A percentile compares a stretch with the other conserved stretches of the same genome.
These are phyloP conservation scores for Colletotrichum filicis DNA, from an alignment of 2,329 filamentous ascomycete species.

Conservation along the genomic window DNA sequence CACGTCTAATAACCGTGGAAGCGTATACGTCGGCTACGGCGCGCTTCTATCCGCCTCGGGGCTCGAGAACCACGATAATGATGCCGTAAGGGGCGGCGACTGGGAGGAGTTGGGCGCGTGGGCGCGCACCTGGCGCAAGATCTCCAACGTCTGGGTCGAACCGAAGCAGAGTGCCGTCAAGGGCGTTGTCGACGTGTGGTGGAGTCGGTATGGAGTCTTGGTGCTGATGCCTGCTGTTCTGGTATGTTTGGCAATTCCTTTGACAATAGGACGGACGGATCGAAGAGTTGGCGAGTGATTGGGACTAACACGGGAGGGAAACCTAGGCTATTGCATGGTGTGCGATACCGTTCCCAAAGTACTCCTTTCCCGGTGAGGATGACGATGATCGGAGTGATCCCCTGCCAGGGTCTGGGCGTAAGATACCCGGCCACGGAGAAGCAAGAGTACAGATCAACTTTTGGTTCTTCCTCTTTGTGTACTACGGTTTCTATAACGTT, in stretches of 20 bases:
- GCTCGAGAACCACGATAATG: constrained; percentile 44
- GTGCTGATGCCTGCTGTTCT: constrained; percentile 70
- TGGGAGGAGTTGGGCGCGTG: constrained; percentile 47
- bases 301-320: constrained; percentile 3
- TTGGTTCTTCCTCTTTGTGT: constrained; percentile 78
- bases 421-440: constrained; percentile 70
- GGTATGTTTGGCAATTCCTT: constrained; percentile 52
- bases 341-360: constrained; percentile 73
- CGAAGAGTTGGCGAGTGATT: constrained; percentile 25
- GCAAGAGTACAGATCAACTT: constrained; percentile 74
- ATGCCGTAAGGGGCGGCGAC: constrained; percentile 45
- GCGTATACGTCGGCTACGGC: constrained; percentile 68
- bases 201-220: constrained; percentile 69
- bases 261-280: neutral
- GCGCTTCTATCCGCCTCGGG: constrained; percentile 57
- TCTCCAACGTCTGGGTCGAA: constrained; percentile 69
- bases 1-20: constrained; percentile 52
- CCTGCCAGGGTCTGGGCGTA: constrained; percentile 46
- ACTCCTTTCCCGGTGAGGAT: constrained; percentile 60
- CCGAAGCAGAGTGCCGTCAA: constrained; percentile 69
- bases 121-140: constrained; percentile 46
- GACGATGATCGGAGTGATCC: constrained; percentile 46
- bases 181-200: constrained; percentile 71
- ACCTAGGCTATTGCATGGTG: constrained; percentile 71
- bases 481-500: constrained; percentile 76